Percentiles rank a stretch among this genome's conserved stretches.
Evolutionary conservation across 164 flowering plant species (phyloP).

Genomic region (Magnolia sinica): DNA sequence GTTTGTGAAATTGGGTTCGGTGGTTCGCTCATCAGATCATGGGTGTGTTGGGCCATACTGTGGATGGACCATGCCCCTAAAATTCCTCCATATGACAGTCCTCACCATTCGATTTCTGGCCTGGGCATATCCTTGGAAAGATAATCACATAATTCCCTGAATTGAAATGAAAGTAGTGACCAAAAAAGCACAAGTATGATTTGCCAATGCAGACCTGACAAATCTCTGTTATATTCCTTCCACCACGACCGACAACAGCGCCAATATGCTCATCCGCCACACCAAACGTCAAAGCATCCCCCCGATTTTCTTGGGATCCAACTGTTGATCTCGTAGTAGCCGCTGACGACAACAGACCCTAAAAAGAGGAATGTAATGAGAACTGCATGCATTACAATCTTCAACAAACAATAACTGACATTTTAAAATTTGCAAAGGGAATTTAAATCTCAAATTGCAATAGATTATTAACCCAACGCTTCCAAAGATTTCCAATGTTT

Average conservation of each 20-base stretch:
- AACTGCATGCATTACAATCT: neutral
- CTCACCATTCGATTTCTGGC: neutral
- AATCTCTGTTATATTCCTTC: constrained; percentile 82
- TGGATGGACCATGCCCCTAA: neutral
- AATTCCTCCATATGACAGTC: neutral
- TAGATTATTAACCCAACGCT: neutral
- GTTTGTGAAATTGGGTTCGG: too few species aligned
- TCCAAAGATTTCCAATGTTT: neutral
- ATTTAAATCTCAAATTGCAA: neutral
- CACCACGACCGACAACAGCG: constrained; percentile 90
- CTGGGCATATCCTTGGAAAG: neutral
- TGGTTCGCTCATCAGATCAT: too few species aligned
- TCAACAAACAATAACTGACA: neutral
- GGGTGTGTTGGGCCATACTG: neutral
- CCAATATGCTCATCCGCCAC: constrained; percentile 94
- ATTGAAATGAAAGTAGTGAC: neutral
- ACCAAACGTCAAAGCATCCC: constrained; percentile 73
- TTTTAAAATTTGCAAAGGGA: neutral
- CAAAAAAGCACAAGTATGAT: neutral
- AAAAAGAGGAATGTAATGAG: neutral
- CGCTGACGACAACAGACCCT: constrained; percentile 16
- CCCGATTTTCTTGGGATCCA: constrained; percentile 59
- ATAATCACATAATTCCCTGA: neutral
- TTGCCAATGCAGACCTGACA: constrained; percentile 55
- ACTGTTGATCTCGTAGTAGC: constrained; percentile 9